Evolutionary conservation across 2,329 filamentous ascomycete genomes (phyloP).

Genomic region (Xylaria sp.): DNA sequence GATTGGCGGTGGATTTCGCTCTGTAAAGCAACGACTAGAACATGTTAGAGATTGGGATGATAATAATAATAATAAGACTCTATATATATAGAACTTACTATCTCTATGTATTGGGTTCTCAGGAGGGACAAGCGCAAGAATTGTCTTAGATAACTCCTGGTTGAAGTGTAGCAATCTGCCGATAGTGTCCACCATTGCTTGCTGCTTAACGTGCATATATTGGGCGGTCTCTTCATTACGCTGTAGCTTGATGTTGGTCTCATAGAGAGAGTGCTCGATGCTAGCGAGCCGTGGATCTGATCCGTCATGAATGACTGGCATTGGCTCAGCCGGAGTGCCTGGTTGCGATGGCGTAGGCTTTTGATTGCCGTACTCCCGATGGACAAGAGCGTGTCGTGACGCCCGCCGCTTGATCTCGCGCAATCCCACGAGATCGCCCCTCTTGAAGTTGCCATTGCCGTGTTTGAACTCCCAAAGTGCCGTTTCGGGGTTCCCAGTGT

Average conservation of each 20-base stretch:
- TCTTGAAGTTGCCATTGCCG: conserved; percentile 95
- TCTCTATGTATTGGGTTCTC: conserved; percentile 85
- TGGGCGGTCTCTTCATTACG: conserved; percentile 86
- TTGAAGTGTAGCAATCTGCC: conserved; percentile 78
- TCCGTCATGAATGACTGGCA: conserved; percentile 75
- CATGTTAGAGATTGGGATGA: conserved; percentile 30
- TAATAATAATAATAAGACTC: conserved; percentile 35
- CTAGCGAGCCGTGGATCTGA: conserved; percentile 78
- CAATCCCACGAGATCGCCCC: conserved; percentile 88
- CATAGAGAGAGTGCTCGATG: conserved; percentile 85
- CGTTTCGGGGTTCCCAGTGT: conserved; percentile 91
- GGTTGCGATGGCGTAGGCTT: conserved; percentile 82
- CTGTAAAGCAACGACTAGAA: conserved; percentile 66
- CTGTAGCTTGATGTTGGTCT: conserved; percentile 78
- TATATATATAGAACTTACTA: conserved; percentile 64
- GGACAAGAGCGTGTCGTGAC: conserved; percentile 90
- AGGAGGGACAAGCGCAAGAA: conserved; percentile 77
- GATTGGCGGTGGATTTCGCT: conserved; percentile 69
- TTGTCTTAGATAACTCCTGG: conserved; percentile 80
- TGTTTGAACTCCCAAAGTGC: conserved; percentile 99
- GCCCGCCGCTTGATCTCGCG: conserved; percentile 96
- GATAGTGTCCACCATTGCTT: conserved; percentile 83
- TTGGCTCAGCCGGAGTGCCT: conserved; percentile 84
- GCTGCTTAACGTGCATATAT: conserved; percentile 82
- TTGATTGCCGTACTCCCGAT: conserved; percentile 85